Conservation (phyloP, 805 yeast genomes). For the Metschnikowia colocasiae region DNA sequence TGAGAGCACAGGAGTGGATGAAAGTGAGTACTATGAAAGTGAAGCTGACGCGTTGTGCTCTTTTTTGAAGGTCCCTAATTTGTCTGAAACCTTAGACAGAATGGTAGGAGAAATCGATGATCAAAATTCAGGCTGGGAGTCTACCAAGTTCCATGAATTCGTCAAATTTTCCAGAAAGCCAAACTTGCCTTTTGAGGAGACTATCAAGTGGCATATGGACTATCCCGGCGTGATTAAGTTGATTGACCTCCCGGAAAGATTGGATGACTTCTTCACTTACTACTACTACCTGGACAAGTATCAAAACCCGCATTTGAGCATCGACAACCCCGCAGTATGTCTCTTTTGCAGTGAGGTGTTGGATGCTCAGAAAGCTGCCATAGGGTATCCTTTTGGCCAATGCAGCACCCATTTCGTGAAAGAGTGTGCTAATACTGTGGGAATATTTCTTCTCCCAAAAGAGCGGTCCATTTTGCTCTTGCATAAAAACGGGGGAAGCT, state of each 20-base stretch:
- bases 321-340: slow-evolving; percentile 80
- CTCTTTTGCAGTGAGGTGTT: slow-evolving; percentile 72
- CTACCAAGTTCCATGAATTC: slow-evolving; percentile 22
- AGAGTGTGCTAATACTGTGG: slow-evolving; percentile 63
- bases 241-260: slow-evolving; percentile 58
- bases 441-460: slow-evolving; percentile 70
- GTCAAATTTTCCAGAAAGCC: slow-evolving; percentile 12
- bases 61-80: slow-evolving; percentile 45
- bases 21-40: slow-evolving; percentile 21
- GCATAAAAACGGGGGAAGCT: slow-evolving; percentile 76
- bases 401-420: slow-evolving; percentile 68
- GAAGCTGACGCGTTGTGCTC: slow-evolving; percentile 56
- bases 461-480: slow-evolving; percentile 61
- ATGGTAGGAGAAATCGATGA: slow-evolving; percentile 2
- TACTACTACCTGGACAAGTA: slow-evolving; percentile 46
- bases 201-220: slow-evolving; percentile 33
- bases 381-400: slow-evolving; percentile 61
- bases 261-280: slow-evolving; percentile 66
- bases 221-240: slow-evolving; percentile 67
- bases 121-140: slow-evolving; percentile 22
- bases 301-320: slow-evolving; percentile 34
- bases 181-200: slow-evolving; percentile 8
- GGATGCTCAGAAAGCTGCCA: slow-evolving; percentile 59
- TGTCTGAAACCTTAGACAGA: slow-evolving; percentile 23
- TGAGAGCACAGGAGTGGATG: slow-evolving; percentile 26